phyloP scores from a whole-genome alignment of 2,329 filamentous ascomycete genomes.

The Coleophoma crateriformis region DNA sequence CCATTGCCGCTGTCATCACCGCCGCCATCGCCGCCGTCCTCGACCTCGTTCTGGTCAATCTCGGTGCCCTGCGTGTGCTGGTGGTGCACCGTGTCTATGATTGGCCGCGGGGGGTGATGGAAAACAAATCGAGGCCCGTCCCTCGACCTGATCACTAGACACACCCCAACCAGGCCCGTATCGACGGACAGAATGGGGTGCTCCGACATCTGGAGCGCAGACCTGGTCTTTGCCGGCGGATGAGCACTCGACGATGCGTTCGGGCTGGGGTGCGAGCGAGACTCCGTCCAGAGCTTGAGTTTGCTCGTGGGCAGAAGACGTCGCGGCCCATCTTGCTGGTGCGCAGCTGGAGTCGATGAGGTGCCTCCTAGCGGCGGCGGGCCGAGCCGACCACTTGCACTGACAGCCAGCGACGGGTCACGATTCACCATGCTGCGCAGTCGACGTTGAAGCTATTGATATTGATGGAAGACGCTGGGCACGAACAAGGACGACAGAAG shows the following conservation, averaged over 20 bases:
- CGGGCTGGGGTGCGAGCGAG: background rate
- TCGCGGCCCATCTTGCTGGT: background rate
- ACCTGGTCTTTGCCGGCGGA: background rate
- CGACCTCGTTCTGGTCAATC: conserved; percentile 20
- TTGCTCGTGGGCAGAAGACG: background rate
- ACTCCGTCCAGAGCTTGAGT: background rate
- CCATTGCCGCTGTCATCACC: conserved; percentile 14
- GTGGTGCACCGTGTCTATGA: conserved; percentile 27
- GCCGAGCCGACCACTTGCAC: no score
- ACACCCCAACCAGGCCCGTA: conserved; percentile 39
- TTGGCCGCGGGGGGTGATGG: conserved; percentile 68
- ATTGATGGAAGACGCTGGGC: no score
- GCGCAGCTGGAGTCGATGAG: no score
- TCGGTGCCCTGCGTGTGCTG: conserved; percentile 24
- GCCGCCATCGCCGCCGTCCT: conserved; percentile 10
- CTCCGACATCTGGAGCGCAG: background rate
- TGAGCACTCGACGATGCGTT: background rate
- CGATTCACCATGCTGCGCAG: no score
- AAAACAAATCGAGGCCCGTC: conserved; percentile 80
- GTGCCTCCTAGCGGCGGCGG: no score
- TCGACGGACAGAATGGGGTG: conserved; percentile 22
- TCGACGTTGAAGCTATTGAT: no score
- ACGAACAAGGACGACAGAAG: no score
- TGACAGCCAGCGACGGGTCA: no score
- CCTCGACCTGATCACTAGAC: conserved; percentile 47